Evolutionary conservation across 1,139 yeast species (phyloP), one percentile per base, ranked within the genome.

Genomic region (Saccharomyces hybrid): DNA sequence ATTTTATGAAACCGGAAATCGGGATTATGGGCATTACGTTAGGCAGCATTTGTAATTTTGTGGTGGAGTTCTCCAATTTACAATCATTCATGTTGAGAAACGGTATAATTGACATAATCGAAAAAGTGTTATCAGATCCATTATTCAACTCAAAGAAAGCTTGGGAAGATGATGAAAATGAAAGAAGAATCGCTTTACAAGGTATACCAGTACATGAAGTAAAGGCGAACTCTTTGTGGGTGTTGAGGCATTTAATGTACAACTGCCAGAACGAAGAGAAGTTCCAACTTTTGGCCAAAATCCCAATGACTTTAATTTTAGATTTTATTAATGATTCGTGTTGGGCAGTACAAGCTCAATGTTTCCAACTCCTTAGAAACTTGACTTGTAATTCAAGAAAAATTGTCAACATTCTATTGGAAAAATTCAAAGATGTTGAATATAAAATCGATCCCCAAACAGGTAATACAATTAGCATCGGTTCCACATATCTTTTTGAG

Each of bases 21-120:
- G 66, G 64, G 46, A 59, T 78, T 46, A 72, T 78, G 56, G 77
- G 85, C 0, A 78, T 85, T 4, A 77, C 84, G 1, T 74, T 88
- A 67, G 88, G 95, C 2, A 79, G 83, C 2, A 71, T 88, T 27
- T 87, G 96, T 47, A 90, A 90, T 65, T 76, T 88, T 53, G 82
- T 88, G 9, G 77, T 89, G 31, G 97, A 89, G 59, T 89, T 88
- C 67, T 84, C 91, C 53, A 86, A 93, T 1, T 75, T 88, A 61
- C 79, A 88, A 52, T 74, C 78, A 50, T 77, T 77, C 51, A 75
- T 87, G 53, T 72, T 84, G 38, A 78, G 80, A 23, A 76, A 79
- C 58, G 87, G 83, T 2, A 71, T 80, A 4, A 75, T 87, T 46
- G 73, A 79, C 4, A 67, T 77, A 2, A 76, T 83, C 50, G 71